A percentile compares a stretch with the other conserved stretches of the same genome.
Evolutionary conservation across 257 asterid species (phyloP).

Genomic region (Solanum boliviense): DNA sequence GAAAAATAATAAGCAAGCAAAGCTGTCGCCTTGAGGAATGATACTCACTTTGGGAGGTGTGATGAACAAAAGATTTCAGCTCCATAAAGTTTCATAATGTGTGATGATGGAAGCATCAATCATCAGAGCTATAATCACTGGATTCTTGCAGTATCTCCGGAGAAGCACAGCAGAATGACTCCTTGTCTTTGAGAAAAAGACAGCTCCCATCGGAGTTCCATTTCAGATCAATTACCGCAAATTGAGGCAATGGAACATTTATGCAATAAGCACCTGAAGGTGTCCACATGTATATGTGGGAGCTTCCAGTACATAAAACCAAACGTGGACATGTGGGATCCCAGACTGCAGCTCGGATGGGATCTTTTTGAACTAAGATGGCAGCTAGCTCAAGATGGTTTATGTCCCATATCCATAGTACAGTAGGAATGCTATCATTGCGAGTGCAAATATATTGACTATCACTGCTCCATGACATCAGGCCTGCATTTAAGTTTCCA

Average conservation of each 20-base stretch:
- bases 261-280: conserved; percentile 92
- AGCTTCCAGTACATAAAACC: conserved; percentile 72
- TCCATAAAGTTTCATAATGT: neutral
- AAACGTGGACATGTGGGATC: conserved; percentile 80
- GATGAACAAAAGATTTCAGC: neutral
- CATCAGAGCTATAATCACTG: conserved; percentile 86
- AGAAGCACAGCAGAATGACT: conserved; percentile 81
- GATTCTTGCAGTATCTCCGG: conserved; percentile 72
- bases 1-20: neutral
- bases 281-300: conserved; percentile 90
- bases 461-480: conserved; percentile 88
- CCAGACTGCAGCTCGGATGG: conserved; percentile 89
- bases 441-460: conserved; percentile 83
- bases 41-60: neutral
- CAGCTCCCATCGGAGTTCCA: conserved; percentile 89
- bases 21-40: neutral
- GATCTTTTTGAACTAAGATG: conserved; percentile 83
- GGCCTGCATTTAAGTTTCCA: conserved; percentile 42
- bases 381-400: conserved; percentile 85
- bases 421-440: conserved; percentile 90
- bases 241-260: conserved; percentile 60
- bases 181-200: conserved; percentile 84
- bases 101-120: conserved; percentile 14
- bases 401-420: conserved; percentile 95
- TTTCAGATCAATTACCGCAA: conserved; percentile 59